Percentiles rank a stretch among this genome's conserved stretches.
These are phyloP conservation scores for Mycena galericulata DNA, from an alignment of 768 basidiomycete genomes.

Conservation along the genomic window DNA sequence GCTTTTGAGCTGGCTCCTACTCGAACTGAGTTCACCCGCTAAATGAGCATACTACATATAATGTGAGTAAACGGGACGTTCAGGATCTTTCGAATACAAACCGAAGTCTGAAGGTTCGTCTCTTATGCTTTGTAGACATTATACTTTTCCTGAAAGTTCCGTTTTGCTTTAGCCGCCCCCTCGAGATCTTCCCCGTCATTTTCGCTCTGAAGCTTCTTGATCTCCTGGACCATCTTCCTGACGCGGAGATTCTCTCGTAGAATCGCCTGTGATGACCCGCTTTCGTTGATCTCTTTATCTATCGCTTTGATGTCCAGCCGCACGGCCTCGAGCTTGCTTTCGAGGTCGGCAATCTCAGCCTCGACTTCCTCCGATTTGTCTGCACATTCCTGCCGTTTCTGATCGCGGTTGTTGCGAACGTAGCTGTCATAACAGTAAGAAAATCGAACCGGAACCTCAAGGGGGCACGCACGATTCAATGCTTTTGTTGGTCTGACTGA, in stretches of 20 bases:
- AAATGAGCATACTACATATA: slow-evolving; percentile 77
- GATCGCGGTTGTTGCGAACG: slow-evolving; percentile 73
- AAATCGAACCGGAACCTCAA: neutral
- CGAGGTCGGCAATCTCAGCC: slow-evolving; percentile 51
- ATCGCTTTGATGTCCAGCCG: slow-evolving; percentile 65
- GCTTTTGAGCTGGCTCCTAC: slow-evolving; percentile 72
- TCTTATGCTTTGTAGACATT: slow-evolving; percentile 77
- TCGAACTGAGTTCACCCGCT: slow-evolving; percentile 84
- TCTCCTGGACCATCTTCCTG: slow-evolving; percentile 73
- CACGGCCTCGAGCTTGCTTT: slow-evolving; percentile 50
- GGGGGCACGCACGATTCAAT: slow-evolving; percentile 69
- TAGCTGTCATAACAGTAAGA: slow-evolving; percentile 63
- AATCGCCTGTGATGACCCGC: slow-evolving; percentile 75
- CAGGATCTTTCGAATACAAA: slow-evolving; percentile 44
- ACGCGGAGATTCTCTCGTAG: slow-evolving; percentile 88
- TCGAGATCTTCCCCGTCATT: slow-evolving; percentile 87
- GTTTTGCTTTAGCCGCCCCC: slow-evolving; percentile 83
- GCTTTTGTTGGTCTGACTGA: slow-evolving; percentile 68
- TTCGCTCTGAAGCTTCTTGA: slow-evolving; percentile 73
- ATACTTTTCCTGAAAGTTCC: slow-evolving; percentile 88
- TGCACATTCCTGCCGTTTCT: slow-evolving; percentile 69
- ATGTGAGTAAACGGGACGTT: slow-evolving; percentile 2
- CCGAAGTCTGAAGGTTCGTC: slow-evolving; percentile 76
- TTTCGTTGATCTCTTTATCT: slow-evolving; percentile 84
- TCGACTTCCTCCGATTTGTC: slow-evolving; percentile 62